A percentile compares a stretch with the other conserved stretches of the same genome.
These are phyloP conservation scores for Thielaviopsis musarum DNA, from an alignment of 2,329 filamentous ascomycete species.

Conservation along the genomic window DNA sequence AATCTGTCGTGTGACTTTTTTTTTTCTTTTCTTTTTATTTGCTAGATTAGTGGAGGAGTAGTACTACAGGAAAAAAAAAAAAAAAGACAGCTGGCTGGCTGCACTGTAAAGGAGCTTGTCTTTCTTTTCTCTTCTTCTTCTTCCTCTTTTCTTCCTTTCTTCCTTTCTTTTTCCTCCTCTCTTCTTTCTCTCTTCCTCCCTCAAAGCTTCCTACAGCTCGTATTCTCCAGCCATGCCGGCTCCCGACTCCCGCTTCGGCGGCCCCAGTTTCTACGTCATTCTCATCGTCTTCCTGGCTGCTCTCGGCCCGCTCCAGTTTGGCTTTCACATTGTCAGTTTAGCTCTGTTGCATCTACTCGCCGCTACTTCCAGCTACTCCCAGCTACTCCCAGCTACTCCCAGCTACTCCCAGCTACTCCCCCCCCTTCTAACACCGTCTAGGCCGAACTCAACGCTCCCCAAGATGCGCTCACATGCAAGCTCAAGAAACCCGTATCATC, in stretches of 20 bases:
- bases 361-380: too few species aligned
- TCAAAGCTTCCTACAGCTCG: too few species aligned
- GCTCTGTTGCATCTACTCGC: too few species aligned
- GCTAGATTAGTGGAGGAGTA: too few species aligned
- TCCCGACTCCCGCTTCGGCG: not conserved
- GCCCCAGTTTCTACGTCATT: slow-evolving; percentile 46
- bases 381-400: not conserved
- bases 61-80: too few species aligned
- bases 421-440: too few species aligned
- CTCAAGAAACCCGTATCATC: slow-evolving; percentile 25
- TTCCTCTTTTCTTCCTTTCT: too few species aligned
- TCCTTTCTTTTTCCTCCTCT: too few species aligned
- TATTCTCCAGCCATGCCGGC: not conserved
- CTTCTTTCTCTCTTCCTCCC: not conserved
- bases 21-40: too few species aligned
- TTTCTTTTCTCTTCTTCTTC: not conserved
- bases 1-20: too few species aligned
- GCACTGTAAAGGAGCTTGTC: too few species aligned
- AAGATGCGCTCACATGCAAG: slow-evolving; percentile 82
- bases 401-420: not conserved
- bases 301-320: slow-evolving; percentile 81
- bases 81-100: too few species aligned
- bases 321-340: slow-evolving; percentile 74
- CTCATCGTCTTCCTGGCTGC: slow-evolving; percentile 62
- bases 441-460: slow-evolving; percentile 90